Base-by-base conservation (phyloP, 305 asterid species). In the Coffea humblotiana region DNA sequence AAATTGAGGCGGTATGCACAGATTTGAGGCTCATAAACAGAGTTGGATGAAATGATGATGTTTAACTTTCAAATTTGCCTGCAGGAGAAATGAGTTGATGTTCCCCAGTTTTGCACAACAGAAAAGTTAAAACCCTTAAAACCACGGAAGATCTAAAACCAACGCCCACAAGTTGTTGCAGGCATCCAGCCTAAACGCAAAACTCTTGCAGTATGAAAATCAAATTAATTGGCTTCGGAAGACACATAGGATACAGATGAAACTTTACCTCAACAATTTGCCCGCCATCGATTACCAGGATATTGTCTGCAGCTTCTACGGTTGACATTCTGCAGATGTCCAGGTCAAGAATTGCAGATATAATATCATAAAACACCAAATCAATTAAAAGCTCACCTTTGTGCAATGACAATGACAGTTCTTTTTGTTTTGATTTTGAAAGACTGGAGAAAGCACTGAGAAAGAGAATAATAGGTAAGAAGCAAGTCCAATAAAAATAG, bases 241-340 rank as follows among this genome's bases (percentile, higher is more conserved):
- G 19, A 56, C 8, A 64, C 27, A 66, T 14, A 79, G 63, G 63
- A 56, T 18, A 56, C 63, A 56, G 63, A 56, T 56, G 63, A 3
- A 56, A 56, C 43, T 47, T 58, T 85, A 92, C 98, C 98, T 94
- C 98, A 37, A 94, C 87, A 79, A 94, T 88, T 82, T 84, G 86
- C 69, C 98, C 98, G 66, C 88, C 87, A 77, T 93, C 96, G 97
- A 94, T 88, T 75, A 93, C 98, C 76, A 94, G 85, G 77, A 93
- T 93, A 80, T 91, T 89, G 77, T 93, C 97, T 14, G 98, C 98
- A 83, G 89, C 88, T 90, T 92, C 96, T 79, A 94, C 84, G 10
- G 98, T 93, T 14, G 98, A 94, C 78, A 94, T 93, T 89, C 98
- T 93, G 89, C 66, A 79, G 75, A 83, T 18, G 63, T 56, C 8